Base-by-base conservation (phyloP, 352 stramenopile species). In the Globisporangium barbulae region DNA sequence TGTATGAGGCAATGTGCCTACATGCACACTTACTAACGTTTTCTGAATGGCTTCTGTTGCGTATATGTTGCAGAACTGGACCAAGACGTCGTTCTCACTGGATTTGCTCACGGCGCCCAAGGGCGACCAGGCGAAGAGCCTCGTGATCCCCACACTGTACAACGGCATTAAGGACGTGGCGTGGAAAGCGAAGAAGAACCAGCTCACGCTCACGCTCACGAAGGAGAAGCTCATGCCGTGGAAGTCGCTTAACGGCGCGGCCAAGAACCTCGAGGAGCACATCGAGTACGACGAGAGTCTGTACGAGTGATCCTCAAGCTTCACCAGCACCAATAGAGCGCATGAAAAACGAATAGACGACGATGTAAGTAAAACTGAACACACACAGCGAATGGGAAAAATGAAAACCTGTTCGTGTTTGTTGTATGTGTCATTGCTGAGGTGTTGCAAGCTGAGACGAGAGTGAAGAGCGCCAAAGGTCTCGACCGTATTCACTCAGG, bases 211-310 rank as follows among this genome's bases (percentile, higher is more conserved):
- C 42, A 90, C 79, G 55, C 69, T 95, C 45, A 74, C 70, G 60
- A 95, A 95, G 65, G 74, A 74, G 9, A 59, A 83, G 39, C 45
- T 68, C 19, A 44, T 74, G n/a, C 69, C 75, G 31, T 95, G 87
- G 87, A 89, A 63, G 45, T 95, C 87, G 42, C 78, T 95, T 28
- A 95, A 95, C 52, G 83, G 78, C 58, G 87, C 87, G 1, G 81
- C 83, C 17, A 93, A 89, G 69, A 88, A 89, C 45, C 71, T 95
- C 64, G 83, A 93, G 59, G 77, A 90, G 19, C 85, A 95, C 73
- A 91, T 95, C 50, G 74, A 93, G 60, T 95, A 95, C 72, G 85
- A 95, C 56, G 76, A 88, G 22, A 88, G 81, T 60, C 63, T 95
- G 33, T 95, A 84, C 60, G 85, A 93, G 31, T 93, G 22, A 60